Conservation (phyloP, 176 grass and related monocot species). For the Carex pumila region DNA sequence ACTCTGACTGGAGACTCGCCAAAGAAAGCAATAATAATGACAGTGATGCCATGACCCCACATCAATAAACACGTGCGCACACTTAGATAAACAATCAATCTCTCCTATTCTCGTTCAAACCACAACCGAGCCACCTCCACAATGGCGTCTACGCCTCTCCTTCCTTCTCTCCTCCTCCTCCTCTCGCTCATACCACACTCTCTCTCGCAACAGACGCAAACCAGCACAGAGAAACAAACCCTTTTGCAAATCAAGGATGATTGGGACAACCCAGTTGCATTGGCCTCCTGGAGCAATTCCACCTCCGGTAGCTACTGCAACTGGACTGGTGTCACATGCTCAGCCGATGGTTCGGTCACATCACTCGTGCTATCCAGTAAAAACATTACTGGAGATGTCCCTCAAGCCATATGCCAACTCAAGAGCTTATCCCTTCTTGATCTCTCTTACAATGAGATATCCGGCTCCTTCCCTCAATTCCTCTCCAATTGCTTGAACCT, state of each 20-base stretch:
- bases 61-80: neutral
- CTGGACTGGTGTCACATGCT: slow-evolving; percentile 45
- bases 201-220: slow-evolving; percentile 13
- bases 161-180: slow-evolving; percentile 3
- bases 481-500: slow-evolving; percentile 38
- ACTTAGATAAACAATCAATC: neutral
- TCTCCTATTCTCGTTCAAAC: neutral
- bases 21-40: too few species aligned
- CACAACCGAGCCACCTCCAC: neutral
- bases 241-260: slow-evolving; percentile 45
- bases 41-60: neutral
- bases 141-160: slow-evolving; percentile 23
- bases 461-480: slow-evolving; percentile 22
- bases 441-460: slow-evolving; percentile 38
- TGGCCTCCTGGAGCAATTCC: slow-evolving; percentile 35
- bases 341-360: slow-evolving; percentile 23
- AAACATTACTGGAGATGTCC: slow-evolving; percentile 21
- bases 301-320: slow-evolving; percentile 24
- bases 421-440: slow-evolving; percentile 30
- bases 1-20: too few species aligned
- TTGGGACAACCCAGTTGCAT: slow-evolving; percentile 32
- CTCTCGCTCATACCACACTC: neutral
- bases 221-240: slow-evolving; percentile 13
- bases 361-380: slow-evolving; percentile 8
- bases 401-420: slow-evolving; percentile 43